Conservation (phyloP, 2,329 filamentous ascomycete species). For the Aspergillus novoparasiticus region DNA sequence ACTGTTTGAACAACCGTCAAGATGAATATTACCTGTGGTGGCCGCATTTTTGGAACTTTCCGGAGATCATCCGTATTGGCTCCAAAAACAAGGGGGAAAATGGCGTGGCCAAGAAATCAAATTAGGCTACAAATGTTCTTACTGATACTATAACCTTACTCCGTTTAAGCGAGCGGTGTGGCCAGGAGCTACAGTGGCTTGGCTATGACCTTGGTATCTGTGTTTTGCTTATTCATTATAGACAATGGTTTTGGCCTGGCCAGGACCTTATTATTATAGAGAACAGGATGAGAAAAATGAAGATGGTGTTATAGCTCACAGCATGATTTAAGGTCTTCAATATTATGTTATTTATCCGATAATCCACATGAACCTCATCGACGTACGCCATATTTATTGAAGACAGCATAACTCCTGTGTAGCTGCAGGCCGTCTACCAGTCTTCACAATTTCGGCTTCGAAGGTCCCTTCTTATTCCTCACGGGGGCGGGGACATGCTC, state of each 20-base stretch:
- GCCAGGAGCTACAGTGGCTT: conserved; percentile 9
- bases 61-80: conserved; percentile 51
- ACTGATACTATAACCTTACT: conserved; percentile 8
- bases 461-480: conserved; percentile 29
- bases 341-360: background rate
- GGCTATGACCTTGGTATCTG: background rate
- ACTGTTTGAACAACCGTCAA: conserved; percentile 72
- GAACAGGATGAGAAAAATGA: conserved; percentile 12
- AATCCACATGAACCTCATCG: background rate
- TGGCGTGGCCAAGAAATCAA: conserved; percentile 34
- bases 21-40: conserved; percentile 72
- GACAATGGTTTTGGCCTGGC: conserved; percentile 13
- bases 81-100: conserved; percentile 19
- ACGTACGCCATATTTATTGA: background rate
- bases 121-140: conserved; percentile 14
- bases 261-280: conserved; percentile 15
- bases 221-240: conserved; percentile 12
- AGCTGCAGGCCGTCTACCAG: background rate
- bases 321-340: background rate
- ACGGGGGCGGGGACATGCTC: conserved; percentile 38
- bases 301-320: conserved; percentile 15
- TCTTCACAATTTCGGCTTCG: conserved; percentile 31
- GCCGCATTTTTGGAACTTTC: conserved; percentile 64
- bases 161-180: background rate
- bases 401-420: background rate